Evolutionary conservation across 78 protist genomes (phyloP), one percentile per base, ranked within the genome.

Genomic region (Chrysochromulina tobinii): DNA sequence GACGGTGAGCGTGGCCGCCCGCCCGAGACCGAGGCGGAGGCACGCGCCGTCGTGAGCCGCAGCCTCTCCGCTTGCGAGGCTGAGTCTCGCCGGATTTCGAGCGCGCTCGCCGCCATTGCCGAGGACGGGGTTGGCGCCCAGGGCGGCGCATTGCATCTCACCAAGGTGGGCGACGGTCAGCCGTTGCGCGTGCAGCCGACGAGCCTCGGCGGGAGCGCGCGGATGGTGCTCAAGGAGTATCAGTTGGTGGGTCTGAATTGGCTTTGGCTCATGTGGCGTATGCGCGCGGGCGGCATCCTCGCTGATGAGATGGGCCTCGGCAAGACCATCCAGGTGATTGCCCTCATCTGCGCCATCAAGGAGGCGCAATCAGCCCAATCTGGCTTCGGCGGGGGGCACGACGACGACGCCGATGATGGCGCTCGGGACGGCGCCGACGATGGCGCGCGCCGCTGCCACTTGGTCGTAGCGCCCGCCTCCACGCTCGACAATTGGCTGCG

Each of bases 191-290:
- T 38, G 38, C 38, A 38, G 38, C 38, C 38, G 38, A 38, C 64
- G 9, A 14, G 15, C 64, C 64, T 15, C 64, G 64, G 64, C 38
- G 38, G 38, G 38, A 14, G 64, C 64, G 64, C 64, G 64, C 85
- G 53, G 85, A 27, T 18, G 51, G 9, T 11, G 73, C 50, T 61
- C 53, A 94, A 93, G 92, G 1, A 3, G 51, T 96, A 96, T 75
- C 97, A 96, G 93, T 69, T 94, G 38, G 84, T 93, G 68, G 97
- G 97, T 51, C 61, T 94, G 69, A 84, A 73, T 87, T 94, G 93
- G 95, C 88, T 93, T n/a, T 77, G 73, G 21, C 6, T 27, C 17
- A 54, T 93, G 23, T 90, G 67, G 77, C 77, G 66, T 23, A 64
- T 57, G 53, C 85, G 90, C 25, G n/a, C 89, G 53, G 88, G 88